These are phyloP conservation scores for Pugionium cornutum DNA, from an alignment of 345 rosid species.

Conservation along the genomic window DNA sequence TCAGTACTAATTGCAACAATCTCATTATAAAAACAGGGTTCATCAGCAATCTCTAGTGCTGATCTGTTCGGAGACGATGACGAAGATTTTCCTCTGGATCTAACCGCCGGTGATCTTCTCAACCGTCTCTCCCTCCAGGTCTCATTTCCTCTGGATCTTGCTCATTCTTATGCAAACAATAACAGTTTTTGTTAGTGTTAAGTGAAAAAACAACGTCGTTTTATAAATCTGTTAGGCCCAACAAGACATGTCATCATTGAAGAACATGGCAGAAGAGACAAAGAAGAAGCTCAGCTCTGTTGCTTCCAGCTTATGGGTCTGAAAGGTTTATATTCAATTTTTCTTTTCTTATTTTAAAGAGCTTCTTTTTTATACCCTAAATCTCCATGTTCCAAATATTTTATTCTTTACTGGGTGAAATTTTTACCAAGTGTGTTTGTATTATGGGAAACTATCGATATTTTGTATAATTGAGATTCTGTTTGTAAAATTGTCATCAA, in stretches of 20 bases:
- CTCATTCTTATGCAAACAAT: not conserved
- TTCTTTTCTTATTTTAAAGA: not conserved
- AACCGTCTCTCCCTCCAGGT: conserved; percentile 96
- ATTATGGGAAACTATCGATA: not conserved
- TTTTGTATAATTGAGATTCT: conserved; percentile 25
- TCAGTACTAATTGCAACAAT: conserved; percentile 10
- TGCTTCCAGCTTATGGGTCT: conserved; percentile 63
- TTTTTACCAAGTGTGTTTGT: conserved; percentile 4
- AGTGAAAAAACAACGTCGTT: not conserved
- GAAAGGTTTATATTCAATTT: not conserved
- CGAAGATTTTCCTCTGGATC: conserved; percentile 59
- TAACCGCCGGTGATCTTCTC: conserved; percentile 83
- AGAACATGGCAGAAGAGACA: conserved; percentile 96
- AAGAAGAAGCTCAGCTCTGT: conserved; percentile 85
- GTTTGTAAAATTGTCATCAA: conserved; percentile 19
- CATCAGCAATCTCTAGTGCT: conserved; percentile 92
- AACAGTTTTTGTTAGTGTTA: not conserved
- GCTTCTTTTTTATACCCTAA: not conserved
- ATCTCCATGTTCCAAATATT: conserved; percentile 11
- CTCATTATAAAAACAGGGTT: conserved; percentile 51
- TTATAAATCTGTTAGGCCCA: conserved; percentile 59
- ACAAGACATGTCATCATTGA: conserved; percentile 87
- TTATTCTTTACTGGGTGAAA: conserved; percentile 16
- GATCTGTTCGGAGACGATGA: conserved; percentile 71
- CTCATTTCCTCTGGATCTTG: not conserved